phyloP scores from a whole-genome alignment of 148 eudicot genomes.

The Vaccinium darrowii region DNA sequence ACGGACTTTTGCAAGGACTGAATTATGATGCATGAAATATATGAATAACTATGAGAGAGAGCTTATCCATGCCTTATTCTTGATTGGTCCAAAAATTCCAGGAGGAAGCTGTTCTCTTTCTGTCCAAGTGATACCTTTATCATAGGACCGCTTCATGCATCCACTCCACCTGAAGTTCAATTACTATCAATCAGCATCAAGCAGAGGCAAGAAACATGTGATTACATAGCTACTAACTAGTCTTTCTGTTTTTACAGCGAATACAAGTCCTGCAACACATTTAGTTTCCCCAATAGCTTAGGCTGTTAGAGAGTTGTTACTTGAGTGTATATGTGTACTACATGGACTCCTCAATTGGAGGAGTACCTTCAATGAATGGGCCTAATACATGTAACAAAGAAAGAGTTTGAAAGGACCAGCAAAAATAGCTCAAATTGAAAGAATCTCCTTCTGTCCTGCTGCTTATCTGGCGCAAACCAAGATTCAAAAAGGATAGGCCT shows the following conservation, averaged over 20 bases:
- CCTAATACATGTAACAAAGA: too few species aligned
- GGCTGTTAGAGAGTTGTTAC: too few species aligned
- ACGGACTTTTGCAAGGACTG: not conserved
- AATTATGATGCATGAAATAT: not conserved
- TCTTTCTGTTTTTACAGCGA: not conserved
- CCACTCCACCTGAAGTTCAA: conserved; percentile 81
- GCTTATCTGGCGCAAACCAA: too few species aligned
- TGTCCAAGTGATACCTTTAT: conserved; percentile 86
- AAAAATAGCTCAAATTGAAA: too few species aligned
- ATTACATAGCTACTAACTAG: not conserved
- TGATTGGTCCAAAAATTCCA: conserved; percentile 88
- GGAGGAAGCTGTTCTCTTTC: conserved; percentile 88
- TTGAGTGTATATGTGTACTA: too few species aligned
- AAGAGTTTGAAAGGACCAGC: too few species aligned
- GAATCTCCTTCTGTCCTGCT: too few species aligned
- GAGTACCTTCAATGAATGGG: too few species aligned
- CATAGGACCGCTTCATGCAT: conserved; percentile 79
- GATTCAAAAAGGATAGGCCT: too few species aligned
- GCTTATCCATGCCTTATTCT: conserved; percentile 60
- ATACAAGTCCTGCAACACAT: not conserved
- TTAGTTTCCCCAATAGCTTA: too few species aligned
- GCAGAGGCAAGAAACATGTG: conserved; percentile 6
- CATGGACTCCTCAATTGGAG: too few species aligned
- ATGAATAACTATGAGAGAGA: not conserved
- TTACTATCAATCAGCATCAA: conserved; percentile 6